Conservation (phyloP, 345 rosid genomes). For the Schrenkiella parvula region DNA sequence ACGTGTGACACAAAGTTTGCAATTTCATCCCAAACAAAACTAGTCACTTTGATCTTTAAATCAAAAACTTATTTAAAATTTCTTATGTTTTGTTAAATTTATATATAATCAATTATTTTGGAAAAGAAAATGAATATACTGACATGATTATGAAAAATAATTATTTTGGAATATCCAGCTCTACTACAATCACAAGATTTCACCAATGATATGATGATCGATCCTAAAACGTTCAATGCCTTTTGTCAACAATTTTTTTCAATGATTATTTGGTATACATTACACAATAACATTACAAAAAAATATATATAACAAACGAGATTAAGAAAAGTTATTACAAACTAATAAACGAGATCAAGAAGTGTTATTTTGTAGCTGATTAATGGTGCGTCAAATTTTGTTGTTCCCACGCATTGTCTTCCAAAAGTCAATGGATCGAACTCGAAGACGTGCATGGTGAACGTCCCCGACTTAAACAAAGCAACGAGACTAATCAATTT, state of each 20-base stretch:
- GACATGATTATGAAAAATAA: conserved; percentile 10
- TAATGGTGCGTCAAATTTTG: neutral
- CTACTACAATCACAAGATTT: neutral
- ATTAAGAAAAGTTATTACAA: neutral
- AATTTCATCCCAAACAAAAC: neutral
- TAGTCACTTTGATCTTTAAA: neutral
- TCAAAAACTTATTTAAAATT: neutral
- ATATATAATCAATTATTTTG: neutral
- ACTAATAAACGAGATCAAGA: neutral
- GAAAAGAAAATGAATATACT: neutral
- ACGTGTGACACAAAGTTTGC: conserved; percentile 13
- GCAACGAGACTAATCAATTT: neutral
- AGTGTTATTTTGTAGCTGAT: neutral
- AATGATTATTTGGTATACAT: neutral
- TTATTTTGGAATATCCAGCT: conserved; percentile 16
- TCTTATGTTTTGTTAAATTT: neutral
- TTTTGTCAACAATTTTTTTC: neutral
- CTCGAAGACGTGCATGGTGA: conserved; percentile 29
- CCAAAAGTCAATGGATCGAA: conserved; percentile 18
- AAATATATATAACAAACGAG: neutral
- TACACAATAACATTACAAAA: neutral
- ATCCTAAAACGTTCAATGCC: neutral
- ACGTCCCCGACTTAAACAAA: neutral
- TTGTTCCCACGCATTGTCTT: conserved; percentile 8
- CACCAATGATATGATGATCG: neutral